Percentiles rank a stretch among this genome's conserved stretches.
phyloP scores from a whole-genome alignment of 805 yeast genomes.

The Metschnikowia sp. region DNA sequence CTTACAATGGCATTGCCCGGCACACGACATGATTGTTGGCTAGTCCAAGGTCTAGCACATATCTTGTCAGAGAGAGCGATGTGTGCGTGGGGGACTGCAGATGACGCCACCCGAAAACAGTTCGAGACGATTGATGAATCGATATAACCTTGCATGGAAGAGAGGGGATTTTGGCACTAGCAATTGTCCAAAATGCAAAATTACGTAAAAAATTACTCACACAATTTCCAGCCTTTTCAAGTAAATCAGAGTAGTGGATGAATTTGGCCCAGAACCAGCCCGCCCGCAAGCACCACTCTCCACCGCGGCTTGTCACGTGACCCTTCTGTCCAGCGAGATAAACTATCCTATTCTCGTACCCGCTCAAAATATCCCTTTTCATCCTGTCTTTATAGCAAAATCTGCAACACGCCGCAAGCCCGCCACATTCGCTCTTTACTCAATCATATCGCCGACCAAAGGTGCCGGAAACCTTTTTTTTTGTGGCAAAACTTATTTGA shows the following conservation, averaged over 20 bases:
- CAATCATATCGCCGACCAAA: background rate
- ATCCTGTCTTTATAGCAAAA: background rate
- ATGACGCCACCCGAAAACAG: background rate
- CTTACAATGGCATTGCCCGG: constrained; percentile 12
- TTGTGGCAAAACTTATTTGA: no score
- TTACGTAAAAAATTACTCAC: no score
- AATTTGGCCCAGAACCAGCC: background rate
- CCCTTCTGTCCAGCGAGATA: constrained; percentile 2
- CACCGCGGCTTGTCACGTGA: constrained; percentile 7
- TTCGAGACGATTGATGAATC: no score
- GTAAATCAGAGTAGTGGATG: background rate
- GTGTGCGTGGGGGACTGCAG: background rate
- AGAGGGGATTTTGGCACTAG: no score
- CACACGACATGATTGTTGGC: constrained; percentile 9
- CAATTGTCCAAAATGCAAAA: no score
- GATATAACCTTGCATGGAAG: no score
- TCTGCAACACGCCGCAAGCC: background rate
- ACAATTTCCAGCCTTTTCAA: no score
- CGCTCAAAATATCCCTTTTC: background rate
- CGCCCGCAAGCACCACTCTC: background rate
- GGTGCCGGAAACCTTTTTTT: constrained; percentile 22
- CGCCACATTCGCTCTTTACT: background rate
- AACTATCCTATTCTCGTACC: background rate
- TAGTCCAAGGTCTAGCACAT: no score
- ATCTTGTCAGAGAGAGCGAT: no score